Evolutionary conservation across 2,329 filamentous ascomycete species (phyloP), one percentile per base, ranked within the genome.

Genomic region (Fusarium sacchari): DNA sequence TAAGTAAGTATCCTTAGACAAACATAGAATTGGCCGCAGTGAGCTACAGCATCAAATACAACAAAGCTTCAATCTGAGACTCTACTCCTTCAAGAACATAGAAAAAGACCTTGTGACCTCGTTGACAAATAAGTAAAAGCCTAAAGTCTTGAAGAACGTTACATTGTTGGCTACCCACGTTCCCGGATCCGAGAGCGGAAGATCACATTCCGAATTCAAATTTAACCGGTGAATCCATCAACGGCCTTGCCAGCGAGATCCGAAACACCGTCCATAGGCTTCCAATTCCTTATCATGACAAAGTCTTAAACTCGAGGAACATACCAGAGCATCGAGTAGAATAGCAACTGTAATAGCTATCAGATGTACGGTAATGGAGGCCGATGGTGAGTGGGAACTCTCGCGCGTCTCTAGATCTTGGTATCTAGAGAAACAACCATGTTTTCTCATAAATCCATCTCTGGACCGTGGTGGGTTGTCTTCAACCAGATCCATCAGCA

Each of bases 281-380:
- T 10, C 4, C 7, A n/a, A 32, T 30, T 30, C 0, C 2, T 28
- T 10, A 7, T 5, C 6, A 6, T 2, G 14, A 3, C 12, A 14
- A 17, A 9, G 6, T 0, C 0, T 3, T 3, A 6, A 0, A n/a
- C 0, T 14, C 6, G 30, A 18, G 13, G 0, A 1, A 9, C 17
- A 24, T 1, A 7, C 11, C 2, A 18, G 3, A 9, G 22, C 0
- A 32, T 20, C 4, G 1, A 4, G 6, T 0, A 42, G 22, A 2
- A n/a, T 8, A 9, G 37, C 5, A 2, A 7, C 5, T 20, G 8
- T 32, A 5, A 24, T 14, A 7, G 12, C 5, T n/a, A 11, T 40
- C 3, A 5, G 5, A 4, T 50, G 6, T 24, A 22, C 0, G 7
- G 17, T 7, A 11, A 34, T 8, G 7, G 8, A 20, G 6, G 1